These are phyloP conservation scores for Lathyrus aphaca DNA, from an alignment of 306 rosid genomes.

Conservation along the genomic window DNA sequence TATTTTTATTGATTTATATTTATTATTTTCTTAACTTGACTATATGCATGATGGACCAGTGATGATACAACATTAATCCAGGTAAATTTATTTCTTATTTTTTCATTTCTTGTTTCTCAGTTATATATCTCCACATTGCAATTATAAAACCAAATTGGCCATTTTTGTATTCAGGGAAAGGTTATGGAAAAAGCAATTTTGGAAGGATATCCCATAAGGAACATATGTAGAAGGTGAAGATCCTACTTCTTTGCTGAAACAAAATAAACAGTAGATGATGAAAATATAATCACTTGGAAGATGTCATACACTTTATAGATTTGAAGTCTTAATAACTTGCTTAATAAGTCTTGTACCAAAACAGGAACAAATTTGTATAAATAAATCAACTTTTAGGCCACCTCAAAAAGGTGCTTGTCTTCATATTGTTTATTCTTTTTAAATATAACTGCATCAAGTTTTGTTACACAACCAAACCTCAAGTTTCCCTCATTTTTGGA, in stretches of 20 bases:
- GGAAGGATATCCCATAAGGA: conserved; percentile 59
- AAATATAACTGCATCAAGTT: neutral
- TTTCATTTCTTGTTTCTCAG: too few species aligned
- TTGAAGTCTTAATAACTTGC: conserved; percentile 20
- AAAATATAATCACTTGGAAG: conserved; percentile 19
- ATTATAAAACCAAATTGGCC: conserved; percentile 6
- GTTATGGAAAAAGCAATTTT: conserved; percentile 58
- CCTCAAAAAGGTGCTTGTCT: neutral
- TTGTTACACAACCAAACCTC: neutral
- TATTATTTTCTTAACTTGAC: conserved; percentile 25
- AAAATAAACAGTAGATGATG: conserved; percentile 2
- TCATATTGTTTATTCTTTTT: neutral
- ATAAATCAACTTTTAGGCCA: conserved; percentile 22
- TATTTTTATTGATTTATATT: conserved; percentile 18
- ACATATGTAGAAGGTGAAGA: conserved; percentile 45
- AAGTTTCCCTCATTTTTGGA: neutral
- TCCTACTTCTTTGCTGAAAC: conserved; percentile 12
- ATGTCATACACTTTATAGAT: too few species aligned
- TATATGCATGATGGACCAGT: conserved; percentile 72
- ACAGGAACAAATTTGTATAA: neutral
- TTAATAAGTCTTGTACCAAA: neutral
- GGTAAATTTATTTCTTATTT: conserved; percentile 47
- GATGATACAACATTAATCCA: conserved; percentile 66
- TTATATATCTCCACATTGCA: conserved; percentile 14
- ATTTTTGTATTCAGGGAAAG: conserved; percentile 61